Base-by-base conservation (phyloP, 768 basidiomycete genomes). In the Tricholoma hemisulphureum region DNA sequence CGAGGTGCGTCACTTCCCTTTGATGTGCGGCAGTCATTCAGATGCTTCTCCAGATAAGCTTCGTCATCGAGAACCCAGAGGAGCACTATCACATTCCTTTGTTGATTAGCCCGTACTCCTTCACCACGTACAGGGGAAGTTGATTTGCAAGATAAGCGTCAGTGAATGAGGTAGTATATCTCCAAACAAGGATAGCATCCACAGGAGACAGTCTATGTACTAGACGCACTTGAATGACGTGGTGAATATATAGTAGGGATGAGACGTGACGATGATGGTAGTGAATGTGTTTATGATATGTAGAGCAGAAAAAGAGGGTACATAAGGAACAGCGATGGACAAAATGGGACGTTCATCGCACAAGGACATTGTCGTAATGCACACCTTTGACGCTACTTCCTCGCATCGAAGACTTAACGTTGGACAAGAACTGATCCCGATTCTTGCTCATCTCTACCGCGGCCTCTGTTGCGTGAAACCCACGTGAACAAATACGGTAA, bases 1-100 rank as follows among this genome's bases (percentile, higher is more conserved):
- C 6, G 94, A 97, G 82, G 94, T 93, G 63, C 56, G 77, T 63
- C 6, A 9, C 14, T 29, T 18, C 31, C 28, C 23, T 29, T 29
- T 13, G 4, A 11, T 8, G 20, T 45, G 55, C 43, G 50, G 28
- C 32, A 26, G n/a, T 18, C 37, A 41, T 29, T 37, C 6, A n/a
- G 26, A 46, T 39, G 21, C 21, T 43, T 41, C 7, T 49, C 59
- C 65, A 93, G 94, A 90, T 97, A 61, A 81, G 85, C 1, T 97
- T 97, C 71, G 76, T 77, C 21, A 82, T 95, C 51, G 75, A 79
- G 45, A 81, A 86, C 59, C 86, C 91, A 6, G 70, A 81, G 52
- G 89, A 95, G 65, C 93, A 96, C 65, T 88, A 95, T 68, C 95
- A 97, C 63, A 86, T 97, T 53, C 95, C 95, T 0, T 77, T 97